phyloP scores from a whole-genome alignment of 768 basidiomycete species.

The Suillus ampliporus region DNA sequence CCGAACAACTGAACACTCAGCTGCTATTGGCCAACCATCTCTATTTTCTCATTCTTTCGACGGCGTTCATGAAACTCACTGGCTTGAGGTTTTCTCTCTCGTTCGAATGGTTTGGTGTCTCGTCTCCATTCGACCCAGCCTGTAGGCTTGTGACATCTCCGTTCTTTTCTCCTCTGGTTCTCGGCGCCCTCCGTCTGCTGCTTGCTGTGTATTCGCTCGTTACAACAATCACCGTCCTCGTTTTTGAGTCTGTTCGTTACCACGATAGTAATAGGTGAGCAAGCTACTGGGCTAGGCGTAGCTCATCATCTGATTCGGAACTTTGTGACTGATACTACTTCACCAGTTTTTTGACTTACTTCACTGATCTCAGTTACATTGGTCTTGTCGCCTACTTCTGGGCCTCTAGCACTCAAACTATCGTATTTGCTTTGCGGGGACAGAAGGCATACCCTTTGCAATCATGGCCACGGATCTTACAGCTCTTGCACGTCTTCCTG shows the following conservation, averaged over 20 bases:
- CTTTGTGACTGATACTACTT: constrained; percentile 7
- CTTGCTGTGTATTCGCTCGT: constrained; percentile 58
- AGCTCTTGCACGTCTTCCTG: constrained; percentile 61
- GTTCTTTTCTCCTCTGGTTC: constrained; percentile 44
- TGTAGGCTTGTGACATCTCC: constrained; percentile 47
- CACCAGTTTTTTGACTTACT: constrained; percentile 64
- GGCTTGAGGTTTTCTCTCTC: constrained; percentile 17
- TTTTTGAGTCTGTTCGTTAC: constrained; percentile 35
- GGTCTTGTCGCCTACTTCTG: constrained; percentile 69
- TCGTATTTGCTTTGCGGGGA: constrained; percentile 44
- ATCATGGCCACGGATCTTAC: constrained; percentile 59
- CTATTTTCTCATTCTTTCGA: background rate
- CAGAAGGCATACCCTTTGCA: constrained; percentile 58
- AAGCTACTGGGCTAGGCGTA: constrained; percentile 29
- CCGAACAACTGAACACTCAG: background rate
- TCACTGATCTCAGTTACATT: constrained; percentile 66
- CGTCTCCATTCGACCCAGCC: constrained; percentile 46
- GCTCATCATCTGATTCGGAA: background rate
- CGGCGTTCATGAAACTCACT: constrained; percentile 15
- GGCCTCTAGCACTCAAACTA: constrained; percentile 59
- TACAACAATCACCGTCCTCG: constrained; percentile 41
- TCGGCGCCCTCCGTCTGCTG: constrained; percentile 52
- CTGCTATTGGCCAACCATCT: constrained; percentile 4
- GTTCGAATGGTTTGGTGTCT: constrained; percentile 38
- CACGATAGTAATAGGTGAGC: constrained; percentile 35